phyloP scores from a whole-genome alignment of 192 early-diverging fungal genomes.

The Rhizoclosmatium globosum region DNA sequence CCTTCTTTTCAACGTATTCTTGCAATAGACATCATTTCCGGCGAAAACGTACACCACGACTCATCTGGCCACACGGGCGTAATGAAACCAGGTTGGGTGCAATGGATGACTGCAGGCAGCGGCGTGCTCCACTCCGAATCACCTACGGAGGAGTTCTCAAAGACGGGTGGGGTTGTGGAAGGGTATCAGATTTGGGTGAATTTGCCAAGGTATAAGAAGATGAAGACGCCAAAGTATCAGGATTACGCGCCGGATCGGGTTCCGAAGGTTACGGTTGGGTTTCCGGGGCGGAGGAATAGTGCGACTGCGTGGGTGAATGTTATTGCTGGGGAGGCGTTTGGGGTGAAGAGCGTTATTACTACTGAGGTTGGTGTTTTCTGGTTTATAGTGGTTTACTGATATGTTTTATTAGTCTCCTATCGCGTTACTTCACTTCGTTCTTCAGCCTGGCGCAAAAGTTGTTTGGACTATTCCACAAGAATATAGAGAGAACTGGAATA shows the following conservation, averaged over 20 bases:
- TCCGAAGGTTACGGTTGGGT: slow-evolving; percentile 8
- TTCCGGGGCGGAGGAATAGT: slow-evolving; percentile 28
- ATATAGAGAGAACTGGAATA: slow-evolving; percentile 19
- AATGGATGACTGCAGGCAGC: slow-evolving; percentile 42
- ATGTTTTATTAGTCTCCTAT: slow-evolving; percentile 40
- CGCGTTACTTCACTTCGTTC: slow-evolving; percentile 19
- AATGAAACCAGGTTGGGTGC: slow-evolving; percentile 69
- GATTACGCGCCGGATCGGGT: slow-evolving; percentile 25
- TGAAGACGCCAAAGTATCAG: slow-evolving; percentile 27
- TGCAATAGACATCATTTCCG: slow-evolving; percentile 42
- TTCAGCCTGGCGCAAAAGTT: slow-evolving; percentile 28
- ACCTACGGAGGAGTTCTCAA: slow-evolving; percentile 57
- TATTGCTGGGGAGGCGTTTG: slow-evolving; percentile 84
- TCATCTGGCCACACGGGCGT: slow-evolving; percentile 76
- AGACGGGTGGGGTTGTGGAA: slow-evolving; percentile 47
- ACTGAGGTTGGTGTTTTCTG: slow-evolving; percentile 51
- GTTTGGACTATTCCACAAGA: slow-evolving; percentile 10
- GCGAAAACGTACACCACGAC: slow-evolving; percentile 78
- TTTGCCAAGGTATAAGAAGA: slow-evolving; percentile 38
- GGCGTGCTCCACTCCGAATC: slow-evolving; percentile 82
- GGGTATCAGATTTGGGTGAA: slow-evolving; percentile 77
- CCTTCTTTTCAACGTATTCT: neutral
- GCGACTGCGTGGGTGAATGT: slow-evolving; percentile 66
- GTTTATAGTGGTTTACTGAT: neutral
- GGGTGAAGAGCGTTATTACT: slow-evolving; percentile 67